Evolutionary conservation across 164 flowering plant genomes (phyloP).

Genomic region (Nymphaea thermarum): DNA sequence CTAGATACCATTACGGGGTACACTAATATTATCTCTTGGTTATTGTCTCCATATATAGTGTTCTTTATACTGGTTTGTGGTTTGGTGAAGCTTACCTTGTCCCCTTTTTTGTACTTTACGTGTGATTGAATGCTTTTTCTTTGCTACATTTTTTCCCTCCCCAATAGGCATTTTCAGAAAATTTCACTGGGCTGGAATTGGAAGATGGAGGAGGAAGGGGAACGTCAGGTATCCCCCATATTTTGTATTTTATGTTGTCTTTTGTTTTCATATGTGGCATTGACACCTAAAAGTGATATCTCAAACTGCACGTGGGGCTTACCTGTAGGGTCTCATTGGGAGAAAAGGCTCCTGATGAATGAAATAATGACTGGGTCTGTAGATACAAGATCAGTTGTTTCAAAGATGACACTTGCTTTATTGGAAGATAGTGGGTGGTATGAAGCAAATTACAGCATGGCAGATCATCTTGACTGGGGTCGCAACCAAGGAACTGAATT

Average conservation of each 20-base stretch:
- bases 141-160: too few species aligned
- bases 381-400: conserved; percentile 96
- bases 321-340: conserved; percentile 93
- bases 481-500: conserved; percentile 91
- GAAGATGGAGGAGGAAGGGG: conserved; percentile 99
- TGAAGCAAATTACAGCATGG: conserved; percentile 90
- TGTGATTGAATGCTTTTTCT: neutral
- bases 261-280: too few species aligned
- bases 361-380: conserved; percentile 99
- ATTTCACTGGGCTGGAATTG: conserved; percentile 90
- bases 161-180: conserved; percentile 14
- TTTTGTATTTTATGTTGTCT: too few species aligned
- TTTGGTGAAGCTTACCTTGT: neutral
- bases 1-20: conserved; percentile 93
- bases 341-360: conserved; percentile 96
- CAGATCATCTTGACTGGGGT: conserved; percentile 97
- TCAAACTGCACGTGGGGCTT: neutral
- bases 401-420: conserved; percentile 92
- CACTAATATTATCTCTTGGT: neutral
- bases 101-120: neutral
- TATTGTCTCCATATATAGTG: too few species aligned
- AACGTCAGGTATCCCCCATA: conserved; percentile 58
- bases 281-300: too few species aligned
- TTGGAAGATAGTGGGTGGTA: conserved; percentile 99
- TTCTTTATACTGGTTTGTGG: neutral